Conservation (phyloP, 1,139 yeast genomes). For the Yamadazyma taylorii region DNA sequence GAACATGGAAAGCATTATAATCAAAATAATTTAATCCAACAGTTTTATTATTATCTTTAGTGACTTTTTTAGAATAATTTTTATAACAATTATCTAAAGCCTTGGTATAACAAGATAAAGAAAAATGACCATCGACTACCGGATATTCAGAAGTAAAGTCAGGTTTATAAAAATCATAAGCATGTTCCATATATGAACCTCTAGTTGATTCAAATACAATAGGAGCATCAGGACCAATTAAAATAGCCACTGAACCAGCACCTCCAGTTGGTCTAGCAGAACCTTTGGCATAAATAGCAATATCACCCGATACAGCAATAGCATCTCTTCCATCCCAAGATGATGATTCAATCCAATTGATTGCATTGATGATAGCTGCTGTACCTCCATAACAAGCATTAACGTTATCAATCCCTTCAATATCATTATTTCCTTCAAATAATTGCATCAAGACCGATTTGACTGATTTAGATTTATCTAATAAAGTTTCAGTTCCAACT, state of each 20-base stretch:
- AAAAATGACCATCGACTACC: conserved; percentile 95
- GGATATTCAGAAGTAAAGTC: conserved; percentile 97
- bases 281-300: conserved; percentile 96
- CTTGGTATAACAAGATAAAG: conserved; percentile 89
- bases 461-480: conserved; percentile 96
- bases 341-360: conserved; percentile 95
- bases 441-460: conserved; percentile 95
- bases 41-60: conserved; percentile 52
- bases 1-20: conserved; percentile 97
- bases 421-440: conserved; percentile 82
- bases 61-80: conserved; percentile 77
- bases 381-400: conserved; percentile 99
- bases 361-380: conserved; percentile 86
- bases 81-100: conserved; percentile 89
- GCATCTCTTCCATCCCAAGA: conserved; percentile 99
- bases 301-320: conserved; percentile 95
- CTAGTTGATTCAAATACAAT: conserved; percentile 84
- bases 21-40: conserved; percentile 80
- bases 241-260: conserved; percentile 94
- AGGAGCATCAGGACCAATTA: conserved; percentile 98
- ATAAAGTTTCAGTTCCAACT: conserved; percentile 96
- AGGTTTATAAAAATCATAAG: conserved; percentile 97
- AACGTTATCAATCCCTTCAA: conserved; percentile 94
- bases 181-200: conserved; percentile 94
- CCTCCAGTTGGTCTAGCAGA: conserved; percentile 99